These are phyloP conservation scores for Dactylellina parvicollis DNA, from an alignment of 2,329 filamentous ascomycete species.

Conservation along the genomic window DNA sequence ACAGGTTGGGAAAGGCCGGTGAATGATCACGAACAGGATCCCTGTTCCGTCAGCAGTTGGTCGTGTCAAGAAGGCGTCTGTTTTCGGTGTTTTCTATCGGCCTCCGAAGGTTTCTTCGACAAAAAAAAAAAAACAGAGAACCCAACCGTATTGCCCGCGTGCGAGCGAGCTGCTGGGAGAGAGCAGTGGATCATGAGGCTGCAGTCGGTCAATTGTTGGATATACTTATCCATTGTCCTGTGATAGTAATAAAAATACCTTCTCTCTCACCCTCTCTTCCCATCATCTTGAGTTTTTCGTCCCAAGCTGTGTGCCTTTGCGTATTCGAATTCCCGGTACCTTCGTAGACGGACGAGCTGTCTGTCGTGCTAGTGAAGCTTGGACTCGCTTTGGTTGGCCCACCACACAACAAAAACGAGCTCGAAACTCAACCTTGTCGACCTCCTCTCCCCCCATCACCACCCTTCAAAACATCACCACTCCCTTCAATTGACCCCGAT, in stretches of 20 bases:
- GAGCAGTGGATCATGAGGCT: not conserved
- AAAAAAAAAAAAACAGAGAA: not conserved
- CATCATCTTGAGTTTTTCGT: not conserved
- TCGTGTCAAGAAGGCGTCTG: constrained; percentile 1
- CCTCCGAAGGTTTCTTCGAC: constrained; percentile 22
- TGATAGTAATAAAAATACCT: not conserved
- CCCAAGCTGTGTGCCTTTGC: not conserved
- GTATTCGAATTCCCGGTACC: constrained; percentile 6
- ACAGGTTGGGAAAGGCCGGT: constrained; percentile 42
- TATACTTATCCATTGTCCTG: not conserved
- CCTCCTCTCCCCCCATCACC: constrained; percentile 55
- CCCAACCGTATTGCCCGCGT: not conserved
- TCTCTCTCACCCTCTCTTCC: not conserved
- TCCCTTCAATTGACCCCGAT: constrained; percentile 57
- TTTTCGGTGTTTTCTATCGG: constrained; percentile 34
- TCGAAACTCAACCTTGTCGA: constrained; percentile 53
- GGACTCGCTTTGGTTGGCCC: constrained; percentile 5
- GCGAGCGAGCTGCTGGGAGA: not conserved
- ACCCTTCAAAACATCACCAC: constrained; percentile 57
- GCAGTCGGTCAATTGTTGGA: constrained; percentile 4
- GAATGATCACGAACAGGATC: constrained; percentile 21
- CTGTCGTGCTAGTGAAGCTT: not conserved
- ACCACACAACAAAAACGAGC: constrained; percentile 39
- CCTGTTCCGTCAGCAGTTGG: constrained; percentile 3
- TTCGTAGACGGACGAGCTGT: constrained; percentile 21